Percentiles rank a stretch among this genome's conserved stretches.
Evolutionary conservation across 164 flowering plant genomes (phyloP).

Genomic region (Macadamia integrifolia): DNA sequence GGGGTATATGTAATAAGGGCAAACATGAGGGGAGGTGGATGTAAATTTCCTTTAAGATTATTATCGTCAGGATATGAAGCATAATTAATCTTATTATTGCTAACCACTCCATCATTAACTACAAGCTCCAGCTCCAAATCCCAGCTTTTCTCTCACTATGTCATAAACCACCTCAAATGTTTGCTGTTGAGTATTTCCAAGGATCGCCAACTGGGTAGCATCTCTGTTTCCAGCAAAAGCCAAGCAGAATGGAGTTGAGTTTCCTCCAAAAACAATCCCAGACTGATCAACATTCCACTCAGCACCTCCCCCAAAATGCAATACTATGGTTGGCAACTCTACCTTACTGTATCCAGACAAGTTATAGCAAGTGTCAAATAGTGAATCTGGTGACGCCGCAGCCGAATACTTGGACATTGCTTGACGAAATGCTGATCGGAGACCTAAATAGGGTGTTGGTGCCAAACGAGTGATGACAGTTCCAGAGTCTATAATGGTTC

Average conservation of each 20-base stretch:
- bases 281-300: background rate
- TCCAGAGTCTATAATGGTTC: too few species aligned
- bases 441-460: too few species aligned
- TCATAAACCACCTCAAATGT: slow-evolving; percentile 27
- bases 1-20: too few species aligned
- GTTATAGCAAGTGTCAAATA: background rate
- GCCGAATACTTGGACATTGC: too few species aligned
- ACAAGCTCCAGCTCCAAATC: slow-evolving; percentile 31
- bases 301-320: slow-evolving; percentile 22
- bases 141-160: slow-evolving; percentile 27
- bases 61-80: too few species aligned
- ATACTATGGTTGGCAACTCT: slow-evolving; percentile 22
- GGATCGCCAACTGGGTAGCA: slow-evolving; percentile 11
- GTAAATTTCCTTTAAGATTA: too few species aligned
- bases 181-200: slow-evolving; percentile 37
- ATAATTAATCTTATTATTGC: too few species aligned
- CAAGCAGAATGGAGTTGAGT: slow-evolving; percentile 28
- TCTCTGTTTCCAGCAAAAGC: slow-evolving; percentile 31
- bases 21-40: too few species aligned
- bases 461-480: too few species aligned
- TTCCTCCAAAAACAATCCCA: background rate
- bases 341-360: background rate
- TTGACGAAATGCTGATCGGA: too few species aligned
- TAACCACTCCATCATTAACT: too few species aligned
- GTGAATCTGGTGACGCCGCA: too few species aligned